Conservation (phyloP, 2,329 filamentous ascomycete species). For the Bipolaris gigantea region DNA sequence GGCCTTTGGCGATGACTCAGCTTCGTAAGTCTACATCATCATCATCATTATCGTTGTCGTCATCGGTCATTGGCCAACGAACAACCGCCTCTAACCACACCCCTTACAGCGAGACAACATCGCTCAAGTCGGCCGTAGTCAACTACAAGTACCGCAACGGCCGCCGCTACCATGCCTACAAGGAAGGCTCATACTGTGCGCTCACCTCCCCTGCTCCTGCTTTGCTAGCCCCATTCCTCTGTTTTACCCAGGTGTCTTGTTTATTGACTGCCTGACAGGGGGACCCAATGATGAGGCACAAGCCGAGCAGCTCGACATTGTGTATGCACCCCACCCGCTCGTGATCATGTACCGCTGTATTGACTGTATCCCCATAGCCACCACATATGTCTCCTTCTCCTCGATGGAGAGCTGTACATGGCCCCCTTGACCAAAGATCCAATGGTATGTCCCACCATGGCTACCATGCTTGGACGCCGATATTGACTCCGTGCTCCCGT, state of each 20-base stretch:
- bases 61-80: too few species aligned
- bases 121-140: slow-evolving; percentile 28
- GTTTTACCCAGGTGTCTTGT: too few species aligned
- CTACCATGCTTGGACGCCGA: not conserved
- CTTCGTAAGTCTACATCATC: slow-evolving; percentile 16
- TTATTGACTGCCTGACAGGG: slow-evolving; percentile 11
- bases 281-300: slow-evolving; percentile 44
- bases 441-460: slow-evolving; percentile 13
- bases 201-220: slow-evolving; percentile 9
- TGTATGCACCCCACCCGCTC: slow-evolving; percentile 17
- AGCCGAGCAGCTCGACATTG: slow-evolving; percentile 47
- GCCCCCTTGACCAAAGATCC: slow-evolving; percentile 29
- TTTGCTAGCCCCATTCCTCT: not conserved
- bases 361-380: slow-evolving; percentile 20
- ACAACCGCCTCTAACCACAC: not conserved
- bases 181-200: slow-evolving; percentile 29
- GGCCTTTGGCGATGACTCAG: slow-evolving; percentile 23
- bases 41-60: too few species aligned
- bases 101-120: slow-evolving; percentile 27
- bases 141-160: slow-evolving; percentile 35
- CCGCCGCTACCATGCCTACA: slow-evolving; percentile 34
- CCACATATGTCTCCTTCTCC: slow-evolving; percentile 30
- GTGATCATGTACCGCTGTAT: not conserved
- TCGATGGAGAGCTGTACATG: slow-evolving; percentile 27
- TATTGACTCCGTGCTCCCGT: not conserved